A percentile compares a stretch with the other conserved stretches of the same genome.
Conservation (phyloP, 345 rosid species). For the Dimocarpus longan region DNA sequence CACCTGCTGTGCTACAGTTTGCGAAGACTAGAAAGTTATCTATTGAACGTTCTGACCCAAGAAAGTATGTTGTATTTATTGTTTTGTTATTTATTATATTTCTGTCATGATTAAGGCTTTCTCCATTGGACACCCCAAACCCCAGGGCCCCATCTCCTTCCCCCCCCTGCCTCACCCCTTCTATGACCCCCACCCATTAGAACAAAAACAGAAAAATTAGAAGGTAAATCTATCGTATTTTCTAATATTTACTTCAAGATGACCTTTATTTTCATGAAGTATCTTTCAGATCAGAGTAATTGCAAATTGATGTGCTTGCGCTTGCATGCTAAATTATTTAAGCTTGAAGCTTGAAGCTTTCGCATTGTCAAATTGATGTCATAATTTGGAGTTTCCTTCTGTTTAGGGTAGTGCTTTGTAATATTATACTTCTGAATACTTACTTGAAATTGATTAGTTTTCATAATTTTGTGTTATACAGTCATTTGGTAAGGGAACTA, state of each 20-base stretch:
- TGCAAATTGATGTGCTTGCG: not conserved
- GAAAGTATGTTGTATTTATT: slow-evolving; percentile 59
- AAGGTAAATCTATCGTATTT: not conserved
- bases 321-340: not conserved
- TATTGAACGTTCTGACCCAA: slow-evolving; percentile 76
- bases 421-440: not conserved
- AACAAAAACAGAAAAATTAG: not conserved
- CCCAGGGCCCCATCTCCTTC: not conserved
- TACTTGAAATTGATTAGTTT: not conserved
- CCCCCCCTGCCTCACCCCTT: not conserved
- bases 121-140: not conserved
- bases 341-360: not conserved
- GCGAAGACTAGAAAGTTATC: slow-evolving; percentile 95
- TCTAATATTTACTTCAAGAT: not conserved
- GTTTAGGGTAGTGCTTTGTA: not conserved
- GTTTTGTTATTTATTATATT: slow-evolving; percentile 4
- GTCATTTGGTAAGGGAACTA: slow-evolving; percentile 1
- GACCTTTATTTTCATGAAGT: not conserved
- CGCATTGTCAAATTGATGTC: not conserved
- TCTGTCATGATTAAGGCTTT: slow-evolving; percentile 3
- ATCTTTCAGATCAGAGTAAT: not conserved
- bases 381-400: not conserved
- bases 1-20: slow-evolving; percentile 78
- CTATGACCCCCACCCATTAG: not conserved
- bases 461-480: not conserved